A percentile compares a stretch with the other conserved stretches of the same genome.
Evolutionary conservation across 768 basidiomycete species (phyloP).

Genomic region (Mycena metata): DNA sequence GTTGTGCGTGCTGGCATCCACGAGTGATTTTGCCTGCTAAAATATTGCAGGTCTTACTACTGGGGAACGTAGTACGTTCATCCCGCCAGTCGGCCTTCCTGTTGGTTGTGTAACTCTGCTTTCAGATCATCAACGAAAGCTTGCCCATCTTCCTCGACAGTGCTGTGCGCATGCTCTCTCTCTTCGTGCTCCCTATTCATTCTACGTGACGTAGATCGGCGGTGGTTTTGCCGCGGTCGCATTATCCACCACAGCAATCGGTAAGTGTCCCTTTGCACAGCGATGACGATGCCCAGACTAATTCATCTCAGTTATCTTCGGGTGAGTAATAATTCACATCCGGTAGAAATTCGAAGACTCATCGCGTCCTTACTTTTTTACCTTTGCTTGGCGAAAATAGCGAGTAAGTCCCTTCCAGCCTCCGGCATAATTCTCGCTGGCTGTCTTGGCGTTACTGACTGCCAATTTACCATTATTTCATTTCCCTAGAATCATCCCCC

Average conservation of each 20-base stretch:
- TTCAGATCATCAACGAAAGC: slow-evolving; percentile 84
- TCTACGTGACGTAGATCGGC: slow-evolving; percentile 52
- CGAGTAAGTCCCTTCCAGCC: slow-evolving; percentile 67
- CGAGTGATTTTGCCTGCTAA: not conserved
- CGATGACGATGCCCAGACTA: slow-evolving; percentile 6
- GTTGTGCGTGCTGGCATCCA: slow-evolving; percentile 67
- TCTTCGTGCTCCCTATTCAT: not conserved
- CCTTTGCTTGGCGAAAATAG: slow-evolving; percentile 57
- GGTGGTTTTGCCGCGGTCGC: slow-evolving; percentile 83
- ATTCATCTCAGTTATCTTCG: slow-evolving; percentile 77
- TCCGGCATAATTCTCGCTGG: not conserved
- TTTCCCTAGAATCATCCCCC: slow-evolving; percentile 68
- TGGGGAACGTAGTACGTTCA: slow-evolving; percentile 89
- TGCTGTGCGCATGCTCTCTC: slow-evolving; percentile 60
- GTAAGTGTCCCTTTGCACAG: slow-evolving; percentile 47
- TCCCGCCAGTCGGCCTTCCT: not conserved
- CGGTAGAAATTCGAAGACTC: slow-evolving; percentile 1
- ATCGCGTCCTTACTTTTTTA: not conserved
- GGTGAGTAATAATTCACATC: slow-evolving; percentile 59
- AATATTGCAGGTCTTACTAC: slow-evolving; percentile 76
- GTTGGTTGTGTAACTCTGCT: too few relatives aligned
- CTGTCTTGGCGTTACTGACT: not conserved
- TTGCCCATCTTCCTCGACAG: slow-evolving; percentile 87
- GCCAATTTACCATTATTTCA: slow-evolving; percentile 41
- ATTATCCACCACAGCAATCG: slow-evolving; percentile 83